A percentile compares a stretch with the other conserved stretches of the same genome.
Conservation (phyloP, 495 filamentous ascomycete genomes). For the Aspergillus mulundensis region DNA sequence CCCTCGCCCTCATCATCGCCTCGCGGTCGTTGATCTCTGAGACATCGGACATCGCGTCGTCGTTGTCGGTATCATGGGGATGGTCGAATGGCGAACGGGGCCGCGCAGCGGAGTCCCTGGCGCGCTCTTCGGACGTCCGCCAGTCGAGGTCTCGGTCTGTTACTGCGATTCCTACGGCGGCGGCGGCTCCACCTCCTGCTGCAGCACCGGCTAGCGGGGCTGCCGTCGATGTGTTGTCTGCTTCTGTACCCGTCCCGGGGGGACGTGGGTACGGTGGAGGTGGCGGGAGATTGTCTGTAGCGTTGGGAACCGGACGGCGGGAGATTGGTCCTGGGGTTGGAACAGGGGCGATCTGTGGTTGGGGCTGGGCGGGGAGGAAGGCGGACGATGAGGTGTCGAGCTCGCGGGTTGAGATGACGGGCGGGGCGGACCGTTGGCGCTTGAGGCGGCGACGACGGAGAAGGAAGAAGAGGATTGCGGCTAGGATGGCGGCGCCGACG, state of each 20-base stretch:
- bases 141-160: conserved; percentile 11
- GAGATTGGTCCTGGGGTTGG: background rate
- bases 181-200: background rate
- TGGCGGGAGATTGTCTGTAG: background rate
- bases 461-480: conserved; percentile 24
- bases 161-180: background rate
- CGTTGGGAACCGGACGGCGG: conserved; percentile 3
- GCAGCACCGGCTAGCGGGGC: background rate
- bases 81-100: conserved; percentile 27
- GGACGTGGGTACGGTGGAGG: background rate
- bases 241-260: background rate
- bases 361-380: background rate
- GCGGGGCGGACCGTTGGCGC: conserved; percentile 8
- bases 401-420: conserved; percentile 16
- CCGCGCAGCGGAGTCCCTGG: background rate
- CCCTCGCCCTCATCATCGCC: conserved; percentile 1
- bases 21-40: conserved; percentile 23
- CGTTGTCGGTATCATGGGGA: conserved; percentile 26
- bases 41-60: conserved; percentile 24
- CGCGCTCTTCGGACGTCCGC: conserved; percentile 8
- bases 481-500: conserved; percentile 26
- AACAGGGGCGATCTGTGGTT: background rate
- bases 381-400: background rate
- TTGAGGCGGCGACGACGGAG: conserved; percentile 21
- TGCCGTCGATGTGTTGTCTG: background rate